These are phyloP conservation scores for Solanum sparsipilum DNA, from an alignment of 257 asterid genomes.

Conservation along the genomic window DNA sequence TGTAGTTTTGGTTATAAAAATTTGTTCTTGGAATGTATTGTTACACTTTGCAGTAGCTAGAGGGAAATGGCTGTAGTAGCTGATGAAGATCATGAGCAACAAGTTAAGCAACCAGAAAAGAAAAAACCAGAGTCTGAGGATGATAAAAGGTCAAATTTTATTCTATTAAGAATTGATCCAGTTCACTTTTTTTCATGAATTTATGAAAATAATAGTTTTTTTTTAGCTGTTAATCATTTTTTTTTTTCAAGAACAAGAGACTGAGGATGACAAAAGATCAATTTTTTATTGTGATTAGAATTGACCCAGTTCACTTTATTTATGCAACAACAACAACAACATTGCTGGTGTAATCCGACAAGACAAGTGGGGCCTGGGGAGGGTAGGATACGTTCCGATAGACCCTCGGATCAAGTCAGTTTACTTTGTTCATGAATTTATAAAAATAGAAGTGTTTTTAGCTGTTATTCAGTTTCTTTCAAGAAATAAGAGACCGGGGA, in stretches of 20 bases:
- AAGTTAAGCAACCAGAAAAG: conserved; percentile 31
- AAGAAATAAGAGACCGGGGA: conserved; percentile 43
- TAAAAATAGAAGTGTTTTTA: neutral
- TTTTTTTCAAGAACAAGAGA: conserved; percentile 20
- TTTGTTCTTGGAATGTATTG: neutral
- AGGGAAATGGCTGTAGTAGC: conserved; percentile 50
- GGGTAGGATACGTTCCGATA: neutral
- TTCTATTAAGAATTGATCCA: neutral
- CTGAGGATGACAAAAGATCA: conserved; percentile 68
- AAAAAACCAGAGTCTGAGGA: conserved; percentile 47
- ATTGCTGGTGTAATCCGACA: neutral
- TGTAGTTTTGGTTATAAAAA: neutral
- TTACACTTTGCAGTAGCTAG: neutral
- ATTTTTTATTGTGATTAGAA: neutral
- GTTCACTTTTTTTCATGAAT: neutral
- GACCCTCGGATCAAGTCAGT: neutral
- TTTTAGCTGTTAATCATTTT: neutral
- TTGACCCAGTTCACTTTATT: neutral
- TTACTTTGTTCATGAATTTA: neutral
- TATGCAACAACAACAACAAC: neutral
- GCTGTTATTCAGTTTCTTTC: neutral
- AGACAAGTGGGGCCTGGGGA: neutral
- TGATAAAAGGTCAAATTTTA: conserved; percentile 49
- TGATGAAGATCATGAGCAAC: conserved; percentile 31
- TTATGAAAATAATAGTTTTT: neutral